Conservation (phyloP, 805 yeast genomes). For the Metschnikowia lunata region DNA sequence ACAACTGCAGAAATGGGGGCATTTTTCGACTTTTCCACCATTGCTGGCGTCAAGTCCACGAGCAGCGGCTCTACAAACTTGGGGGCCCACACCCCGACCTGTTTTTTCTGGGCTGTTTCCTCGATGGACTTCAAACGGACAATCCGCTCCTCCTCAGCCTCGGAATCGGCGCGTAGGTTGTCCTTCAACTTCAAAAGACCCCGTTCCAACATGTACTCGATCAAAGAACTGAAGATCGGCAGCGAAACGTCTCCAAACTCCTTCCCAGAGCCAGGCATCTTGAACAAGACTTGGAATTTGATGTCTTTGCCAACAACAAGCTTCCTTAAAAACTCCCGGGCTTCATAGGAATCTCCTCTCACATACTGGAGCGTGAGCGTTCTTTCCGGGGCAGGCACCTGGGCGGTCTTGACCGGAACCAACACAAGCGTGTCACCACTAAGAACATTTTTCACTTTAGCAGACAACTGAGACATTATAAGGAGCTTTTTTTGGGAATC, state of each 20-base stretch:
- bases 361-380: slow-evolving; percentile 61
- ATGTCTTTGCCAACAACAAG: slow-evolving; percentile 63
- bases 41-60: slow-evolving; percentile 27
- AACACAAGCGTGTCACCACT: slow-evolving; percentile 70
- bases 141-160: slow-evolving; percentile 39
- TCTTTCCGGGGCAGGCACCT: slow-evolving; percentile 51
- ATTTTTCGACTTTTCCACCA: slow-evolving; percentile 32
- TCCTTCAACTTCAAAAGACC: slow-evolving; percentile 65
- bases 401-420: slow-evolving; percentile 42
- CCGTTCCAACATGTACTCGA: slow-evolving; percentile 48
- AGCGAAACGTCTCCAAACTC: slow-evolving; percentile 71
- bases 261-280: slow-evolving; percentile 45
- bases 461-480: slow-evolving; percentile 23
- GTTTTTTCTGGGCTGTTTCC: slow-evolving; percentile 46
- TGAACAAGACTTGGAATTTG: slow-evolving; percentile 54
- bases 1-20: slow-evolving; percentile 56
- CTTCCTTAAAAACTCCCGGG: slow-evolving; percentile 59
- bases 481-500: background rate
- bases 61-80: slow-evolving; percentile 16
- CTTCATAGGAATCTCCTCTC: slow-evolving; percentile 53
- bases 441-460: slow-evolving; percentile 64
- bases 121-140: slow-evolving; percentile 39
- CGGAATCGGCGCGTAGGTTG: slow-evolving; percentile 35
- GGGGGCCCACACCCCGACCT: slow-evolving; percentile 54
- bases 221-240: slow-evolving; percentile 58